These are phyloP conservation scores for Serendipita sp. DNA, from an alignment of 768 basidiomycete species.

Conservation along the genomic window DNA sequence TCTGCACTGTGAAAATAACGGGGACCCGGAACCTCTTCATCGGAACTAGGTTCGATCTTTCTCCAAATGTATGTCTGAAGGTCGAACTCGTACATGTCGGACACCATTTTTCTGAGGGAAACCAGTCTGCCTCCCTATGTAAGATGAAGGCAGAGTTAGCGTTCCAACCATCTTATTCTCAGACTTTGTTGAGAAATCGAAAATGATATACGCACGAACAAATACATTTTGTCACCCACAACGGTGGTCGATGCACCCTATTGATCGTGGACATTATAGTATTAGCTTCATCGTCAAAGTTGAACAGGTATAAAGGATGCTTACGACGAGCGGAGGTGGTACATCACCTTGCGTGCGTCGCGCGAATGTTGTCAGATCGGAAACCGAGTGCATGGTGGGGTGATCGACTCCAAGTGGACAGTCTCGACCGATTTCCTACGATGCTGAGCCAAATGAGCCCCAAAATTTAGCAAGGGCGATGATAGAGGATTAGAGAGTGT, in stretches of 20 bases:
- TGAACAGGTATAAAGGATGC: slow-evolving; percentile 18
- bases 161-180: not conserved
- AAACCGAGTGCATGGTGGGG: slow-evolving; percentile 54
- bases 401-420: too few relatives aligned
- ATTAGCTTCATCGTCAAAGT: not conserved
- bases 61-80: slow-evolving; percentile 70
- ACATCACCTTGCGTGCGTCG: slow-evolving; percentile 73
- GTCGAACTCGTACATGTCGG: slow-evolving; percentile 83
- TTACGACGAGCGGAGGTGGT: slow-evolving; percentile 72
- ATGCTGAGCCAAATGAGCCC: too few relatives aligned
- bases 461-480: too few relatives aligned
- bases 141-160: not conserved
- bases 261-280: not conserved
- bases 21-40: slow-evolving; percentile 58
- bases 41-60: slow-evolving; percentile 38
- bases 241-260: slow-evolving; percentile 87
- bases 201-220: slow-evolving; percentile 47
- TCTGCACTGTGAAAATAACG: slow-evolving; percentile 95
- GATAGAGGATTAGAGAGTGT: too few relatives aligned
- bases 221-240: slow-evolving; percentile 72
- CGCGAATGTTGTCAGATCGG: slow-evolving; percentile 76
- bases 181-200: not conserved
- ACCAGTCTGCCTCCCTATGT: slow-evolving; percentile 72
- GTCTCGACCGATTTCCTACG: too few relatives aligned
- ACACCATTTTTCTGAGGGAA: slow-evolving; percentile 72